Base-by-base conservation (phyloP, 805 yeast species). In the Myxozyma neglecta region DNA sequence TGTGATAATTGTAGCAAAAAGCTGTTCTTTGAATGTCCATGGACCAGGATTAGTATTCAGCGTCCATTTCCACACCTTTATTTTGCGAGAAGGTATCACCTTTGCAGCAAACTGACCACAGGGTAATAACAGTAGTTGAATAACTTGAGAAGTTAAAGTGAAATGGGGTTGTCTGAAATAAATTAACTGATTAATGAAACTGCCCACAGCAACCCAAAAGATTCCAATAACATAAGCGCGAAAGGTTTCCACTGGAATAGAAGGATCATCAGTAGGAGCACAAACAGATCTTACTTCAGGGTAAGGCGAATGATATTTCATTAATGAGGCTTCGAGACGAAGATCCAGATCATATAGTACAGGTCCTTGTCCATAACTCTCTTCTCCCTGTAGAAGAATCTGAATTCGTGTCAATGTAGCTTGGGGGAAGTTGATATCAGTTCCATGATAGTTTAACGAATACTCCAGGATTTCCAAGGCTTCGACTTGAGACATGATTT, bases 111-210 rank as follows among this genome's bases (percentile, higher is more conserved):
- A 64, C 54, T 75, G 73, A 60, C 91, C 91, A 39, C 82, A 66
- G 6, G 89, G 88, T 71, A 79, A 83, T 3, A 87, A 80, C 68
- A 86, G 74, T 61, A 86, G 77, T 64, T 86, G 84, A 40, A 85
- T 77, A 52, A 84, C 86, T 51, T 79, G 77, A 20, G 84, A 74
- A 32, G 82, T 76, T 55, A 85, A 73, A 37, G 79, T 70, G 62
- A 85, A 78, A 2, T 80, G 69, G 4, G 90, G 89, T 60, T 78
- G 74, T 68, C 86, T 83, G 67, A 82, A 76, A 20, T 82, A 78
- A 70, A 85, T 85, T 68, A 85, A 80, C 56, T 83, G 77, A 72
- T 83, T 84, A 72, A 85, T 77, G 59, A 79, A 85, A 55, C 83
- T 78, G 42, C 87, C 87, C 50, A 83, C 73, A 16, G 81, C 72